These are phyloP conservation scores for Spizellomyces punctatus DNA, from an alignment of 192 early-diverging fungal species.

Conservation along the genomic window DNA sequence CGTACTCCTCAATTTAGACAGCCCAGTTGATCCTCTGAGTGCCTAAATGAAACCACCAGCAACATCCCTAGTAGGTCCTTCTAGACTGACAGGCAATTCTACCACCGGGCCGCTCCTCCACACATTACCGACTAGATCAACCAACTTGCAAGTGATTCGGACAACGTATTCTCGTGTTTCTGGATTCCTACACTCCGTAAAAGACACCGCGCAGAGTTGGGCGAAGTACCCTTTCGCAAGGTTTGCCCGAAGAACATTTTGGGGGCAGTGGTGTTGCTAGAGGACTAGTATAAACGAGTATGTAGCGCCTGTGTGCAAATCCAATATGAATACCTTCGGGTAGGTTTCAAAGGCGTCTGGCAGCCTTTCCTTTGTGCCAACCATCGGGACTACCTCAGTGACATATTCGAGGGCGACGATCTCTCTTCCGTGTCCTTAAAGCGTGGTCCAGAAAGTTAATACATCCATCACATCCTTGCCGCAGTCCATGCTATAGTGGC, in stretches of 20 bases:
- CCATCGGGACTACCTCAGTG: background rate
- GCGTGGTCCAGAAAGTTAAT: no score
- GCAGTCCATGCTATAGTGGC: no score
- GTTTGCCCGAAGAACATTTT: no score
- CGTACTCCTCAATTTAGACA: background rate
- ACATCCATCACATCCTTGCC: no score
- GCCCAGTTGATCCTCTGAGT: background rate
- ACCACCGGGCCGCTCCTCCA: background rate
- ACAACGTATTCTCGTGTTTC: no score
- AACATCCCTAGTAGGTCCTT: no score
- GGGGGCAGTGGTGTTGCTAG: no score
- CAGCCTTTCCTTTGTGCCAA: background rate
- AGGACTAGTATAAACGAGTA: background rate
- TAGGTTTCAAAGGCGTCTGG: background rate
- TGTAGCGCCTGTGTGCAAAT: background rate
- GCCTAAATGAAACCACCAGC: background rate
- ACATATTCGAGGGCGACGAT: background rate
- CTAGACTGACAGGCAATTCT: slow-evolving; percentile 16
- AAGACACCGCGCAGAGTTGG: no score
- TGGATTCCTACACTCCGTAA: no score
- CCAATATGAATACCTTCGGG: background rate
- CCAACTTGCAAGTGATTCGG: background rate
- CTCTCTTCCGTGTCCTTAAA: no score
- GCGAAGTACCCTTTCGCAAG: no score
- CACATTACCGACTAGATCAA: background rate